Evolutionary conservation across 2,329 filamentous ascomycete species (phyloP), one percentile per base, ranked within the genome.

Genomic region (Triangularia verruculosa): DNA sequence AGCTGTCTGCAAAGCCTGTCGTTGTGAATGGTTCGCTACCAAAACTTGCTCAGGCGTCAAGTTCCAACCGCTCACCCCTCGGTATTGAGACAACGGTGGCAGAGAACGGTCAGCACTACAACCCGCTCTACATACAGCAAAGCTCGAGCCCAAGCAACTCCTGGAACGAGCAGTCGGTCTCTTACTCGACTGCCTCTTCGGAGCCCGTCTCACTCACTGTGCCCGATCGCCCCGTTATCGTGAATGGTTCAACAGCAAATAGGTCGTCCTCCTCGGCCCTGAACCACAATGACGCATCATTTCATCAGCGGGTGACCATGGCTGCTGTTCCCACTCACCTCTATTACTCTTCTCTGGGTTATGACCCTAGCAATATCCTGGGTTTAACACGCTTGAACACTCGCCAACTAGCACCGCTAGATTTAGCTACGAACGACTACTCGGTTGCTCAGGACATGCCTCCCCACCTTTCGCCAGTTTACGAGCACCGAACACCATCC

Each of bases 401-500:
- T 3, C 78, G 80, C 11, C 77, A 79, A 60, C 75, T 86, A 65
- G 83, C 83, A 13, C 82, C 84, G 6, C 74, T 86, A 17, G 84
- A 87, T 68, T 78, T 86, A 13, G 84, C 83, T 43, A 77, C 79
- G 3, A 79, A 81, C 30, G 76, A 77, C 20, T 75, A 77, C 22
- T 69, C 78, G 11, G 74, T 76, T 59, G 71, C 74, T 4, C 74
- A 77, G 8, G 83, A 85, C 8, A 72, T 79, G 57, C 79, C 81
- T 51, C 79, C 81, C 47, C 83, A 82, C 68, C 79, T 93, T 1
- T 93, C 90, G 0, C 90, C 90, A 0, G 90, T 93, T 0, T 89
- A 89, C 61, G 90, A 93, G 76, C 83, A 85, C 5, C 82, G 84
- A n/a, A 89, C 88, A 0, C 88, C 89, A 2, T 91, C 90, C 1